Base-by-base conservation (phyloP, 306 rosid species). In the barrel medic (Medicago truncatula) region DNA sequence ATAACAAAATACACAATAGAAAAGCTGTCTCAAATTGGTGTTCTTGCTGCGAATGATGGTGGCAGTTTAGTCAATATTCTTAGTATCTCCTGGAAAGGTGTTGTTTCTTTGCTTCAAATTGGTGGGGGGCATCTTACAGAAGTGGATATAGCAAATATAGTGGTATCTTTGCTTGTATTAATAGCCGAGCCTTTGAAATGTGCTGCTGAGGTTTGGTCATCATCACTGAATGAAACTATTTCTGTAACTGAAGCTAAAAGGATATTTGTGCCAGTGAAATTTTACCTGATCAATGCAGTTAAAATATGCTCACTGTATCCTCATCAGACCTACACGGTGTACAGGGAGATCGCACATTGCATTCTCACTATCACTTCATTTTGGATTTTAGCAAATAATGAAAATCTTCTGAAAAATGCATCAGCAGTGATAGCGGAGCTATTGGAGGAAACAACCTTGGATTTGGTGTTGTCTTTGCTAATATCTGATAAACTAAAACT, bases 21-120 rank as follows among this genome's bases (percentile, higher is more conserved):
- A 80, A 88, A 84, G 68, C 52, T 90, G 69, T 85, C 89, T 76
- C 87, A 88, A 76, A 81, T 94, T 57, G 98, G 98, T 78, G 61
- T 81, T 28, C 49, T 88, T 88, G 98, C 97, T 46, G 98, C 97
- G 75, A 87, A 87, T 57, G 85, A 80, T 39, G 98, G 97, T 52
- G 98, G 98, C 57, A 88, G 86, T 80, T 81, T 87, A 75, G 97
- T 94, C 21, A 86, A 73, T 63, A 87, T 94, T 78, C 94, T 94
- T 66, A 94, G 90, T 63, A 84, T 86, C 67, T 88, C 93, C 17
- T 94, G 98, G 98, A 94, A 92, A 88, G 97, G 95, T 59, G 96
- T 94, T 71, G 96, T 92, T 54, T 84, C 86, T 75, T 80, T 94
- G 88, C 96, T 94, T 86, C 98, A 90, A 85, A 78, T 82, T 80